These are phyloP conservation scores for Carex arenaria DNA, from an alignment of 202 grass and related monocot genomes.

Conservation along the genomic window DNA sequence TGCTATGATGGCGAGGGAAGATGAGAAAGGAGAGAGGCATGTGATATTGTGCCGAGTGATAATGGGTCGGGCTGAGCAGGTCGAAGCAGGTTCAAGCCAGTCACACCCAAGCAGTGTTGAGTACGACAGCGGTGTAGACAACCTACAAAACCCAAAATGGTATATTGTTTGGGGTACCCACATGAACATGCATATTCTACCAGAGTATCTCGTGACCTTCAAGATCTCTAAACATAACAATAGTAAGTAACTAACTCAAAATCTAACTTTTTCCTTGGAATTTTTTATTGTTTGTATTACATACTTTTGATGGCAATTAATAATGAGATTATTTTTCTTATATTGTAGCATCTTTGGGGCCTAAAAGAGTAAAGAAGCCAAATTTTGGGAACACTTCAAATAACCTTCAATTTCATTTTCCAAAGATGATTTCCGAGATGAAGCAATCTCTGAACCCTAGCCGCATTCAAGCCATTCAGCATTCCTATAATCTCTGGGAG, in stretches of 20 bases:
- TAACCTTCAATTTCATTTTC: conserved; percentile 35
- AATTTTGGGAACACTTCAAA: not conserved
- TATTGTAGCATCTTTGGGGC: not conserved
- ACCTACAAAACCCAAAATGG: conserved; percentile 50
- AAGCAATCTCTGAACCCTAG: conserved; percentile 28
- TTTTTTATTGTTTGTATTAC: not conserved
- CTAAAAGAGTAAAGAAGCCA: conserved; percentile 13
- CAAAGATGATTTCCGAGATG: conserved; percentile 59
- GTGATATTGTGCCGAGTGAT: conserved; percentile 80
- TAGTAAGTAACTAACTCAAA: conserved; percentile 13
- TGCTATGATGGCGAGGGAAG: conserved; percentile 42
- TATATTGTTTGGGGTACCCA: conserved; percentile 75
- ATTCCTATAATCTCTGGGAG: conserved; percentile 46
- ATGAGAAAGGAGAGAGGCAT: conserved; percentile 52
- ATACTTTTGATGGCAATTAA: not conserved
- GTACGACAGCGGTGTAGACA: conserved; percentile 71
- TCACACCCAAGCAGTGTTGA: conserved; percentile 46
- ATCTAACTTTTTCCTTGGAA: not conserved
- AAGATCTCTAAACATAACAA: conserved; percentile 37
- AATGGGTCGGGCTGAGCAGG: conserved; percentile 52
- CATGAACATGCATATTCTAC: conserved; percentile 75
- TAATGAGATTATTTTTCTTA: not conserved
- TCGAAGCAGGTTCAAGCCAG: conserved; percentile 43
- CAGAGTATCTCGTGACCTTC: conserved; percentile 84
- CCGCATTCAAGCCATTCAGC: conserved; percentile 28